Evolutionary conservation across 2,329 filamentous ascomycete species (phyloP).

Genomic region (Hypoxylon sp.): DNA sequence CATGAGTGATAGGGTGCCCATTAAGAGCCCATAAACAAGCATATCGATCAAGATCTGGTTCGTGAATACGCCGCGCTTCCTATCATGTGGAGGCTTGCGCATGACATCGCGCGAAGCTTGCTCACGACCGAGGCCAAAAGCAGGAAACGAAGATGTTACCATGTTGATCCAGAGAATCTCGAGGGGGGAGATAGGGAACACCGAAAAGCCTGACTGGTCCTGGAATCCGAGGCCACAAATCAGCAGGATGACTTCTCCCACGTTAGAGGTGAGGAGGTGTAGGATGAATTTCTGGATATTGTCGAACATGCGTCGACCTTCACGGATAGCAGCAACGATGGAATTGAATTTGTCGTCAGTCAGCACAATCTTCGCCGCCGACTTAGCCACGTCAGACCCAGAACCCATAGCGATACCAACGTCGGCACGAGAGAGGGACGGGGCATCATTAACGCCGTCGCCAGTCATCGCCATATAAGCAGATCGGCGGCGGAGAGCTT

Average conservation of each 20-base stretch:
- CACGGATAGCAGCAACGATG: constrained; percentile 85
- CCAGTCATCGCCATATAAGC: constrained; percentile 90
- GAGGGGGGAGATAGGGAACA: constrained; percentile 88
- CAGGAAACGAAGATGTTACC: constrained; percentile 88
- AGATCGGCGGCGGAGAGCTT: constrained; percentile 82
- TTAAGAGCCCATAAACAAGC: constrained; percentile 83
- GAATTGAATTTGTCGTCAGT: constrained; percentile 92
- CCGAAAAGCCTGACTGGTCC: constrained; percentile 78
- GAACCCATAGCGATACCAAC: constrained; percentile 94
- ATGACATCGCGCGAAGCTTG: constrained; percentile 82
- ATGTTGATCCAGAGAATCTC: constrained; percentile 97
- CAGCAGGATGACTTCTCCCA: constrained; percentile 85
- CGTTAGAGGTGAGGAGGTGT: constrained; percentile 84
- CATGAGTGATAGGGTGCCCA: constrained; percentile 77
- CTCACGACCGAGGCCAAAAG: constrained; percentile 90
- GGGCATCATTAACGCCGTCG: constrained; percentile 89
- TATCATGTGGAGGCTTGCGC: constrained; percentile 82
- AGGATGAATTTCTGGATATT: constrained; percentile 92
- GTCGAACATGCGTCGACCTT: constrained; percentile 88
- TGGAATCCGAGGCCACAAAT: constrained; percentile 88
- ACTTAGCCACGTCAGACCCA: constrained; percentile 88
- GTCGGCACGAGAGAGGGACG: constrained; percentile 83
- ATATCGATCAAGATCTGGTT: constrained; percentile 84
- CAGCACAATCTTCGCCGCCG: constrained; percentile 84
- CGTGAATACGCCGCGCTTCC: constrained; percentile 79